Base-by-base conservation (phyloP, 768 basidiomycete genomes). In the Pleurotus ostreatus region DNA sequence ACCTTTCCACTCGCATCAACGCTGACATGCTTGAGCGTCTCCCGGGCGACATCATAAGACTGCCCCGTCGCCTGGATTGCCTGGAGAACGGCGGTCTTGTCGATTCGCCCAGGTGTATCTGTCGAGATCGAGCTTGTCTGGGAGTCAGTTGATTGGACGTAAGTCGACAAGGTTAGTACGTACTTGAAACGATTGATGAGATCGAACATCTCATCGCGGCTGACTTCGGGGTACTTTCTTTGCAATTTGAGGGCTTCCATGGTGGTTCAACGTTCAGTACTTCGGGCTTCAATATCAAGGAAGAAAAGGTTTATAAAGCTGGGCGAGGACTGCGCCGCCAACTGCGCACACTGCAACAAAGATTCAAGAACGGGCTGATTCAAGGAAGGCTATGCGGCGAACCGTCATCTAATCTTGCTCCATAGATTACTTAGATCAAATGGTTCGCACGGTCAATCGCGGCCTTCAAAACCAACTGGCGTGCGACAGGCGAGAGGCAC, bases 131-230 rank as follows among this genome's bases (percentile, higher is more conserved):
- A 73, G 67, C 92, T 94, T 61, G 18, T 7, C 23, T 46, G 9
- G 3, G 57, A 44, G 58, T 55, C 30, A 55, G 55, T 55, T 58
- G 56, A 45, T 11, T 43, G 39, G 37, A 26, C 45, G 59, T 18
- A 11, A 18, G 38, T 38, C 44, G 12, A 16, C 41, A 26, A 12
- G 46, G 55, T 43, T 3, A 49, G 49, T 38, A 81, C 94, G 62
- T 64, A 97, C 96, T 96, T 96, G 88, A 99, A 99, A 58, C 87
- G 84, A 70, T 88, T 93, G 71, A 97, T 85, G 70, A 98, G 83
- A 67, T 92, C 86, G 63, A 94, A 88, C 86, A 98, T 93, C 75
- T 95, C 94, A 78, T 96, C 94, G 66, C 86, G 84, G 41, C 90
- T 78, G 62, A 97, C 86, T 64, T 95, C 88, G 13, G 95, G 93